phyloP scores from a whole-genome alignment of 345 rosid species.

The Garcia nutans region DNA sequence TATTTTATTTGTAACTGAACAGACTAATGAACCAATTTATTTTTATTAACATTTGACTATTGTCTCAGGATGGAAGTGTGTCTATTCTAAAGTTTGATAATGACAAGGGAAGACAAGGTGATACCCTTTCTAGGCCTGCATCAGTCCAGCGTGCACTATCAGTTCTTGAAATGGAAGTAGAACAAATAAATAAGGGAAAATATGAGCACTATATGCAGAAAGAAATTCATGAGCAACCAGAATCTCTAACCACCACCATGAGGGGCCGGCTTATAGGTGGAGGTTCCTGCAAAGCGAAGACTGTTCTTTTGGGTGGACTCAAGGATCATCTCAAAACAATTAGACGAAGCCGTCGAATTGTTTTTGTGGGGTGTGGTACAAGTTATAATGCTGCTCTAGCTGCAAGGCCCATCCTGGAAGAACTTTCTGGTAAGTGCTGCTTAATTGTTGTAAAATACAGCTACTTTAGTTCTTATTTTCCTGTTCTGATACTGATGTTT shows the following conservation, averaged over 20 bases:
- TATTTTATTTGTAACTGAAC: not conserved
- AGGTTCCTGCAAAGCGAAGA: conserved; percentile 75
- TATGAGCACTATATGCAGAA: conserved; percentile 97
- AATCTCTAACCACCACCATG: conserved; percentile 93
- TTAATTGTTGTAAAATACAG: conserved; percentile 4
- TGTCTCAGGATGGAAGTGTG: conserved; percentile 80
- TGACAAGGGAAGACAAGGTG: conserved; percentile 54
- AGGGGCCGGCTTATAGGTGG: conserved; percentile 93
- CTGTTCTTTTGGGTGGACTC: conserved; percentile 91
- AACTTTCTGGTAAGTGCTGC: conserved; percentile 75
- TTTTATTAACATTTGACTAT: conserved; percentile 2
- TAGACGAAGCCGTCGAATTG: conserved; percentile 86
- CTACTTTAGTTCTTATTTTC: conserved; percentile 3
- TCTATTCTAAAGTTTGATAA: conserved; percentile 74
- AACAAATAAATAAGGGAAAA: conserved; percentile 88
- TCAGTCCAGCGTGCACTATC: conserved; percentile 96
- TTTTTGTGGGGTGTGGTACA: conserved; percentile 94
- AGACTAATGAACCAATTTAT: not conserved
- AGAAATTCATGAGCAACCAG: conserved; percentile 98
- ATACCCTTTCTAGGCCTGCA: conserved; percentile 58
- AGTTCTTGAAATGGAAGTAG: conserved; percentile 92
- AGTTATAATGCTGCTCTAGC: conserved; percentile 98
- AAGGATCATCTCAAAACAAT: conserved; percentile 93
- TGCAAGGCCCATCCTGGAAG: conserved; percentile 91
- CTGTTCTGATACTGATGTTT: not conserved